Evolutionary conservation across 1,139 yeast genomes (phyloP).

Genomic region (Nakaseomyces uthaithaninus): DNA sequence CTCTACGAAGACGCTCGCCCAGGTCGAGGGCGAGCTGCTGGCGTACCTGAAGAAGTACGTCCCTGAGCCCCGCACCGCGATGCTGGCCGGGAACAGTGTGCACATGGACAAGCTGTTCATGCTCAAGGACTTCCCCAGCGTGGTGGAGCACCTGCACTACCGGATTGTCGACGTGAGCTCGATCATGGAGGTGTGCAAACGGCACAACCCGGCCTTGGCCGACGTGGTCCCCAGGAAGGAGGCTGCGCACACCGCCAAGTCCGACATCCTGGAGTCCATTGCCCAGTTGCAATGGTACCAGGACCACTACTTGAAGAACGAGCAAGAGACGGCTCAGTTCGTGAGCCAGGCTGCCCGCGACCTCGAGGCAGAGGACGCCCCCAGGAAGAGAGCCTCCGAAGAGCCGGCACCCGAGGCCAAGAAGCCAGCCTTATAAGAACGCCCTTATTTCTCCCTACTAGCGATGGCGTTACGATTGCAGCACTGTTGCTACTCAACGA

Average conservation of each 20-base stretch:
- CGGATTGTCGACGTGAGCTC: slow-evolving; percentile 84
- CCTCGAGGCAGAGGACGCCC: too few species aligned
- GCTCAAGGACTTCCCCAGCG: slow-evolving; percentile 72
- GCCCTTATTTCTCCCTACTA: not conserved
- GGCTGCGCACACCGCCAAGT: slow-evolving; percentile 72
- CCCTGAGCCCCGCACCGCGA: slow-evolving; percentile 46
- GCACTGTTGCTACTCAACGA: too few species aligned
- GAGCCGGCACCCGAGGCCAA: not conserved
- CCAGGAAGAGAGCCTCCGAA: slow-evolving; percentile 2
- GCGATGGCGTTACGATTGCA: too few species aligned
- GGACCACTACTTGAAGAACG: slow-evolving; percentile 45
- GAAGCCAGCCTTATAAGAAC: not conserved
- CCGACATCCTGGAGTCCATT: slow-evolving; percentile 85
- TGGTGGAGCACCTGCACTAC: slow-evolving; percentile 67
- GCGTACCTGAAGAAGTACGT: slow-evolving; percentile 52
- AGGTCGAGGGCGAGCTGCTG: slow-evolving; percentile 59
- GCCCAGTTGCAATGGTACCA: slow-evolving; percentile 72
- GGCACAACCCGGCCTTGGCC: slow-evolving; percentile 61
- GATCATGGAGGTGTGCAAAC: slow-evolving; percentile 65
- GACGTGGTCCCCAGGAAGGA: slow-evolving; percentile 53
- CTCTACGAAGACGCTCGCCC: slow-evolving; percentile 44
- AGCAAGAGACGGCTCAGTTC: slow-evolving; percentile 23
- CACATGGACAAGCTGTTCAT: slow-evolving; percentile 88
- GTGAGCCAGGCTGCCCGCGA: too few species aligned
- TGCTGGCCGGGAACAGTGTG: slow-evolving; percentile 84